Percentiles rank a stretch among this genome's conserved stretches.
These are phyloP conservation scores for Grifola frondosa DNA, from an alignment of 1,284 basidiomycete genomes.

Conservation along the genomic window DNA sequence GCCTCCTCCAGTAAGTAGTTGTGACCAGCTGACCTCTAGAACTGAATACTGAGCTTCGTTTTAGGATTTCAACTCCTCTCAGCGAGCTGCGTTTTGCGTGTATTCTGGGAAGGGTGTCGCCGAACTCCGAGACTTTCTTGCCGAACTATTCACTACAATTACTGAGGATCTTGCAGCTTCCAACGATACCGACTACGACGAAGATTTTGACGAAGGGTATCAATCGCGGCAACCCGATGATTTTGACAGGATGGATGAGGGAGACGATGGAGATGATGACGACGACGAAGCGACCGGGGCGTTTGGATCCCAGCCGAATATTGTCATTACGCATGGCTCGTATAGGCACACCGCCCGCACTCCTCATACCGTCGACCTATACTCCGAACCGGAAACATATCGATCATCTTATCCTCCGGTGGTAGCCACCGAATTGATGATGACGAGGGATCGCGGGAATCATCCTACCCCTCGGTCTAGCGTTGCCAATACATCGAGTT, in stretches of 20 bases:
- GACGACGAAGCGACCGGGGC: conserved; percentile 31
- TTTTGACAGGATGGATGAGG: conserved; percentile 45
- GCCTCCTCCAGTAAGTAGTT: conserved; percentile 73
- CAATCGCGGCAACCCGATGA: conserved; percentile 16
- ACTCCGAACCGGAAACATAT: conserved; percentile 7
- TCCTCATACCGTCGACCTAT: conserved; percentile 1
- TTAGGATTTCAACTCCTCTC: conserved; percentile 92
- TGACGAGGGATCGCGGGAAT: conserved; percentile 23
- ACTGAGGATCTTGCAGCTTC: conserved; percentile 66
- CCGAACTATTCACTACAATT: conserved; percentile 68
- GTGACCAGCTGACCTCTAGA: background rate
- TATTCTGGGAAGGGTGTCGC: conserved; percentile 92
- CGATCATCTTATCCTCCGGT: conserved; percentile 1
- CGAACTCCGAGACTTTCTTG: conserved; percentile 79
- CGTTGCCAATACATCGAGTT: conserved; percentile 10
- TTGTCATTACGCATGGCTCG: conserved; percentile 4
- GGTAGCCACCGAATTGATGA: conserved; percentile 18
- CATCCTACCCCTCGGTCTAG: conserved; percentile 20
- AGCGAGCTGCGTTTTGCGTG: conserved; percentile 94
- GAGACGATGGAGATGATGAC: conserved; percentile 52
- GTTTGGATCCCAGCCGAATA: conserved; percentile 19
- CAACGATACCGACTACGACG: conserved; percentile 74
- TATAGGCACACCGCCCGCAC: no score
- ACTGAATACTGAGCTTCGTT: background rate
- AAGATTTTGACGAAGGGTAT: conserved; percentile 51